These are phyloP conservation scores for Citrus australasica DNA, from an alignment of 345 rosid genomes.

Conservation along the genomic window DNA sequence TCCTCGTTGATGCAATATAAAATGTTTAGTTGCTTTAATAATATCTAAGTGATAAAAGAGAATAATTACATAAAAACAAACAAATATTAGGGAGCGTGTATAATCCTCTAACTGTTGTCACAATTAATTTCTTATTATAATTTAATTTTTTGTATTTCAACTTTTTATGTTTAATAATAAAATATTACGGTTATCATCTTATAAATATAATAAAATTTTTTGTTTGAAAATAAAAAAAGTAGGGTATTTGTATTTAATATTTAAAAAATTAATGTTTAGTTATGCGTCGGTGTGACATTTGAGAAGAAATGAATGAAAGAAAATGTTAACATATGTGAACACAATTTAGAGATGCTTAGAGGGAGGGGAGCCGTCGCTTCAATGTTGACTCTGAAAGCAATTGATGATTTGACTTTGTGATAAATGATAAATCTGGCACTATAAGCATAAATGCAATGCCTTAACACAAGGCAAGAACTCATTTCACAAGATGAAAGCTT, in stretches of 20 bases:
- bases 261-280: no score
- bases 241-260: no score
- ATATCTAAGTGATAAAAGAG: no score
- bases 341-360: background rate
- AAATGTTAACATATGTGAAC: background rate
- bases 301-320: background rate
- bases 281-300: background rate
- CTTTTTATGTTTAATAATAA: no score
- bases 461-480: background rate
- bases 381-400: background rate
- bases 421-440: background rate
- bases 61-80: no score
- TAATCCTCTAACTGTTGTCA: no score
- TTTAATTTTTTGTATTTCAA: no score
- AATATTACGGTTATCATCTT: no score
- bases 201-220: no score
- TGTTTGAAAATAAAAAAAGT: no score
- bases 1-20: background rate
- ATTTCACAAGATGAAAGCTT: background rate
- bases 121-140: no score
- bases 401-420: background rate
- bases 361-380: conserved; percentile 1
- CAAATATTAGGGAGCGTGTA: no score
- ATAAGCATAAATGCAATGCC: background rate
- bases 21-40: background rate